These are phyloP conservation scores for Phlyctochytrium arcticum DNA, from an alignment of 192 early-diverging fungal genomes.

Conservation along the genomic window DNA sequence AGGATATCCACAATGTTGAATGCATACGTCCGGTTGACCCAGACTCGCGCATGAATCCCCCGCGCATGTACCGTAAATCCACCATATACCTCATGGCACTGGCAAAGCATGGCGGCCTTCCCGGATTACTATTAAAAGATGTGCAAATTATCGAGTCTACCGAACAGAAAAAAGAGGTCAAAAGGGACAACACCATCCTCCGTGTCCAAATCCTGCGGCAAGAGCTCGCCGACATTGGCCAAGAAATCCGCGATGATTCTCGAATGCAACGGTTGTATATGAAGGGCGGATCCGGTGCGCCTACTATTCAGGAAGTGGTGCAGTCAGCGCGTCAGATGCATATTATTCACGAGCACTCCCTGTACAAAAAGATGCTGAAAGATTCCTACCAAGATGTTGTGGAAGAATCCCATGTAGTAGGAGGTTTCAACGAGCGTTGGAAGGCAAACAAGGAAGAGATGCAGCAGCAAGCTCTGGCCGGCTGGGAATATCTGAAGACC, in stretches of 20 bases:
- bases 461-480: no score
- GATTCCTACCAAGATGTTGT: neutral
- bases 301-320: neutral
- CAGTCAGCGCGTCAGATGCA: neutral
- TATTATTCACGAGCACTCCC: neutral
- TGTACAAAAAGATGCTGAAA: neutral
- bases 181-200: neutral
- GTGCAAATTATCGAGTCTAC: no score
- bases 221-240: neutral
- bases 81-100: neutral
- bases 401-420: neutral
- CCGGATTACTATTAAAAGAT: neutral
- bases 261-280: neutral
- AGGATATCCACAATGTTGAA: no score
- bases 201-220: neutral
- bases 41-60: no score
- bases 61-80: neutral
- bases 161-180: no score
- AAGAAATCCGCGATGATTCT: neutral
- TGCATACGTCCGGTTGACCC: no score
- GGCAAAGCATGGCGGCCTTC: neutral
- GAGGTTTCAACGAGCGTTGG: neutral
- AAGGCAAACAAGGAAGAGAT: no score
- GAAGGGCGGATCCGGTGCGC: neutral
- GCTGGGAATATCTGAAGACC: no score